Conservation (phyloP, 1,139 yeast species). For the Geotrichum macrosporum region DNA sequence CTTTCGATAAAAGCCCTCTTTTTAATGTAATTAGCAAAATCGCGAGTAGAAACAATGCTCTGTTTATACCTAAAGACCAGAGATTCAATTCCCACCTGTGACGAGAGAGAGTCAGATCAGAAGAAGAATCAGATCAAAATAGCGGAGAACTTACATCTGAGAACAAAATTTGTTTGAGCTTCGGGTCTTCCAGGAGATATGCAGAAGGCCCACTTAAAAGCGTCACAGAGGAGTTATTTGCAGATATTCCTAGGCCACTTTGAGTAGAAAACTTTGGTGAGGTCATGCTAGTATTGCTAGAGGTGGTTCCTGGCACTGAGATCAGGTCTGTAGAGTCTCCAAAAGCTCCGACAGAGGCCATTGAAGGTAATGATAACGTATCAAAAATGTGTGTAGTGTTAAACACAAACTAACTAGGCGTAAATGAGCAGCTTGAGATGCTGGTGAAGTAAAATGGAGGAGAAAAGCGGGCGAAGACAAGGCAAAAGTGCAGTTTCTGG, state of each 20-base stretch:
- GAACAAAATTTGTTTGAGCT: conserved; percentile 47
- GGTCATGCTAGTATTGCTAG: neutral
- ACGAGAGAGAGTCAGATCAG: no score
- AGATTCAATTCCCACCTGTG: conserved; percentile 51
- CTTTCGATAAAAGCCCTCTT: conserved; percentile 76
- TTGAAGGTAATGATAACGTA: conserved; percentile 4
- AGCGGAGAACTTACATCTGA: conserved; percentile 44
- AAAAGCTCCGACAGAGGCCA: conserved; percentile 1
- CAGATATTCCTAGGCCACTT: neutral
- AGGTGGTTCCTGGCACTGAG: conserved; percentile 1
- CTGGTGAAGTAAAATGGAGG: neutral
- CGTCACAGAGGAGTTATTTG: neutral
- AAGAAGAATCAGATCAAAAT: no score
- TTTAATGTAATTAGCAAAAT: conserved; percentile 70
- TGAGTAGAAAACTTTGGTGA: neutral
- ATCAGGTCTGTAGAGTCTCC: neutral
- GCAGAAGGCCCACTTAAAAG: neutral
- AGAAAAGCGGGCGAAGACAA: neutral
- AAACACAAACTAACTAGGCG: neutral
- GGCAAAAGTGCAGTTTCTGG: neutral
- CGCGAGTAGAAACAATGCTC: conserved; percentile 76
- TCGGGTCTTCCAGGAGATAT: conserved; percentile 44
- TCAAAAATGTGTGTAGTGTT: neutral
- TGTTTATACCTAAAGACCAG: conserved; percentile 71
- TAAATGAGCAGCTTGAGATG: no score